Evolutionary conservation across 805 yeast species (phyloP).

Genomic region (Huiozyma sinensis): DNA sequence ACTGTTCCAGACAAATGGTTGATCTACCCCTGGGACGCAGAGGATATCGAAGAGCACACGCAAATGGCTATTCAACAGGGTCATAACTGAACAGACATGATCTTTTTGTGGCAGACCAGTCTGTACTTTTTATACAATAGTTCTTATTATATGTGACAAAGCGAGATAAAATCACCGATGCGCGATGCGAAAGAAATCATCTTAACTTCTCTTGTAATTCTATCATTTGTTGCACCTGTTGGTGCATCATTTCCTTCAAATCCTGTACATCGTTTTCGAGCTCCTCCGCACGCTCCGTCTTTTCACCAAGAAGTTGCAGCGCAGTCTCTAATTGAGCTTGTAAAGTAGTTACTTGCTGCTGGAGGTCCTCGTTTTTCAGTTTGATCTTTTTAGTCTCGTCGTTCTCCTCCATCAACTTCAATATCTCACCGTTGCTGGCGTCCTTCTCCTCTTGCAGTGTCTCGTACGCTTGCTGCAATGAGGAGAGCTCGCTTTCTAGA

Average conservation of each 20-base stretch:
- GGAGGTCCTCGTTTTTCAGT: constrained; percentile 27
- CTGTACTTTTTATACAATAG: constrained; percentile 27
- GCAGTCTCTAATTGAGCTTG: constrained; percentile 43
- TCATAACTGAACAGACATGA: constrained; percentile 31
- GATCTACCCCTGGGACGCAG: constrained; percentile 86
- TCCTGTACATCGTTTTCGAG: constrained; percentile 81
- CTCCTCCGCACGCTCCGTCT: constrained; percentile 77
- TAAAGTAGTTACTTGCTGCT: constrained; percentile 28
- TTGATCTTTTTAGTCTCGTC: constrained; percentile 33
- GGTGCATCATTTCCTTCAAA: constrained; percentile 69
- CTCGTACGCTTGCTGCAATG: constrained; percentile 52
- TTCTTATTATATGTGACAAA: not conserved
- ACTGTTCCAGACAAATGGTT: constrained; percentile 75
- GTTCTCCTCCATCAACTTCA: constrained; percentile 44
- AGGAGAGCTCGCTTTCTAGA: constrained; percentile 64
- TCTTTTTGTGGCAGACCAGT: constrained; percentile 33
- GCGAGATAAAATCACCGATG: no score
- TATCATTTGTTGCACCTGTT: constrained; percentile 82
- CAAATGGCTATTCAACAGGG: constrained; percentile 56
- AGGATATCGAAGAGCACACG: constrained; percentile 71
- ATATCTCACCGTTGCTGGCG: constrained; percentile 56
- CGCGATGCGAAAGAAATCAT: not conserved
- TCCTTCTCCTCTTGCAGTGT: constrained; percentile 48
- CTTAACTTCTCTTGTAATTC: constrained; percentile 37
- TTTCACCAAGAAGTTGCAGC: constrained; percentile 69